Base-by-base conservation (phyloP, 805 yeast species). In the Myxozyma mucilagina region DNA sequence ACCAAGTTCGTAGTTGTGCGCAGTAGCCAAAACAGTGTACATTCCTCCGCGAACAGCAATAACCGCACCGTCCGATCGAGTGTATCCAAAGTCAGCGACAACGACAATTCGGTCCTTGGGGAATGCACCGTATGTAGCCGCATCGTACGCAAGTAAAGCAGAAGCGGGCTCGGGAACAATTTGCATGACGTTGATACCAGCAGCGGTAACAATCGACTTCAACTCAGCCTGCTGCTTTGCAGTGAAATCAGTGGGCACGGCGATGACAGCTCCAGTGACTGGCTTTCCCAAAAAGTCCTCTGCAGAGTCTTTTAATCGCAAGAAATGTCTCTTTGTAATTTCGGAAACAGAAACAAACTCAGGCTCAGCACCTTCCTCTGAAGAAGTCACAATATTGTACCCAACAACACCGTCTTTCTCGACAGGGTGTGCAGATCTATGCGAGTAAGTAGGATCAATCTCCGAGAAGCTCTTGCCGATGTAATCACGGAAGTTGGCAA, bases 1-100 rank as follows among this genome's bases (percentile, higher is more conserved):
- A 72, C 98, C 98, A 63, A 94, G 82, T 57, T 83, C 85, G 69
- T 79, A 80, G 74, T 89, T 88, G 72, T 91, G 96, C 61, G 85
- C 84, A 67, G 97, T 90, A 62, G 96, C 87, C 69, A 94, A 80
- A 50, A 90, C 80, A 58, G 99, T 93, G 78, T 89, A 82, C 68
- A 94, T 84, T 71, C 99, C 99, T 66, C 97, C 97, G 80, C 97
- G 86, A 56, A 87, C 89, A 44, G 97, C 86, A 70, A 94, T 79
- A 54, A 94, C 92, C 61, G 98, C 97, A 64, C 92, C 97, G 73
- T 94, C 98, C 45, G 96, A 87, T 78, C 98, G 84, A 69, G 91
- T 82, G 73, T 97, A 97, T 75, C 99, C 99, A 71, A 94, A 89
- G 76, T 94, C 99, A 57, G 96, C 96, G 68, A 94, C 97, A 53